These are phyloP conservation scores for Moricandia arvensis DNA, from an alignment of 345 rosid genomes.

Conservation along the genomic window DNA sequence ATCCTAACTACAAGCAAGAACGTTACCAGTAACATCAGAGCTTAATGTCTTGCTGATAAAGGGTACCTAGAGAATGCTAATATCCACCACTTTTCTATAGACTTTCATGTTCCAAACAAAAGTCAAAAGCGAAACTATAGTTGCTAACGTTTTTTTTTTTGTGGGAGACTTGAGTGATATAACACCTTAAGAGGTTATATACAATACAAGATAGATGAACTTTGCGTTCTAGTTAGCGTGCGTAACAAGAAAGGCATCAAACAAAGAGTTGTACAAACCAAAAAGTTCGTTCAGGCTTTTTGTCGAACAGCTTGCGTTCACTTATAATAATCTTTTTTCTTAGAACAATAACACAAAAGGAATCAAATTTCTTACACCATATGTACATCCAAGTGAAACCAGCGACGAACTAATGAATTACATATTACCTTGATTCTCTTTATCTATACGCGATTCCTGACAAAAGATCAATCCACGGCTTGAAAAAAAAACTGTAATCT, in stretches of 20 bases:
- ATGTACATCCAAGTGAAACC: not conserved
- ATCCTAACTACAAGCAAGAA: not conserved
- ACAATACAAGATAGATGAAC: too few relatives aligned
- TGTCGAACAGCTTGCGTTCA: constrained; percentile 1
- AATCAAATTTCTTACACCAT: not conserved
- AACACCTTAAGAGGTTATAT: too few relatives aligned
- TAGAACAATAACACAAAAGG: not conserved
- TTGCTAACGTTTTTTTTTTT: too few relatives aligned
- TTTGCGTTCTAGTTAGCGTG: too few relatives aligned
- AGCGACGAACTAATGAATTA: not conserved
- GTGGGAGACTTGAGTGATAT: too few relatives aligned
- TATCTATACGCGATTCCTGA: not conserved
- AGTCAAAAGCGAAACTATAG: too few relatives aligned
- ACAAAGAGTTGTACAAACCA: not conserved
- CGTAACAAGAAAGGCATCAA: not conserved
- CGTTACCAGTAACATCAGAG: not conserved
- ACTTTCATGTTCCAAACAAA: too few relatives aligned
- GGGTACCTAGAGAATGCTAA: too few relatives aligned
- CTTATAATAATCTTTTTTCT: not conserved
- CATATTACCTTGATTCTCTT: constrained; percentile 7
- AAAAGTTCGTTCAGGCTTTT: constrained; percentile 19
- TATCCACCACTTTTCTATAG: too few relatives aligned
- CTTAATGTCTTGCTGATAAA: not conserved
- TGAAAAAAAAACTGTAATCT: constrained; percentile 16
- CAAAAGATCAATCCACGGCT: not conserved